These are phyloP conservation scores for Royoungia palumana DNA, from an alignment of 768 basidiomycete species.

Conservation along the genomic window DNA sequence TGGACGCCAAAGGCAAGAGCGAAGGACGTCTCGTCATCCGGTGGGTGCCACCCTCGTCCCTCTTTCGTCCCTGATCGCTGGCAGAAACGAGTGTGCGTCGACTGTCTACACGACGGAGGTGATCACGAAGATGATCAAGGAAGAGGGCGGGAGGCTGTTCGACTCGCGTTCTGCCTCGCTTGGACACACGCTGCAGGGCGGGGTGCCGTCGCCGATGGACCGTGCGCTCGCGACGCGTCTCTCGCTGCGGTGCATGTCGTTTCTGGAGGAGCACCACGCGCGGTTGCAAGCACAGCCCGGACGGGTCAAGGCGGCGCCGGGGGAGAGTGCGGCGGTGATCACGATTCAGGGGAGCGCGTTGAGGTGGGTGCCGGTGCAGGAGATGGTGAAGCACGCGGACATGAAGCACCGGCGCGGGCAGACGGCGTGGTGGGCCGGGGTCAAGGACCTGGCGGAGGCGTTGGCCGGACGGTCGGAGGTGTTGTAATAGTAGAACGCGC, in stretches of 20 bases:
- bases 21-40: constrained; percentile 93
- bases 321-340: constrained; percentile 81
- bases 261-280: constrained; percentile 81
- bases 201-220: constrained; percentile 92
- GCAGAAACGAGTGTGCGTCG: constrained; percentile 83
- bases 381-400: constrained; percentile 85
- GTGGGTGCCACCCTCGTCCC: constrained; percentile 41
- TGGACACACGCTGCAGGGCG: constrained; percentile 96
- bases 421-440: constrained; percentile 70
- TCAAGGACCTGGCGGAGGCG: constrained; percentile 69
- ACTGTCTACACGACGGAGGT: constrained; percentile 88
- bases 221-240: constrained; percentile 88
- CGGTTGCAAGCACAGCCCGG: constrained; percentile 47
- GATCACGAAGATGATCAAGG: constrained; percentile 90
- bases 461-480: constrained; percentile 66
- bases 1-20: constrained; percentile 85
- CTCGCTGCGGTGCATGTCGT: constrained; percentile 89
- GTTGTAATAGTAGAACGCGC: constrained; percentile 25
- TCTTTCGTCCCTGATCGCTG: not conserved
- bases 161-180: constrained; percentile 95
- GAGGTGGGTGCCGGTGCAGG: constrained; percentile 78
- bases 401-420: constrained; percentile 86
- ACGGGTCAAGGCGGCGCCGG: constrained; percentile 52
- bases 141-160: constrained; percentile 89
- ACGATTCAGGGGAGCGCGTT: constrained; percentile 83